Conservation (phyloP, 495 filamentous ascomycete genomes). For the Jackrogersella multiformis region DNA sequence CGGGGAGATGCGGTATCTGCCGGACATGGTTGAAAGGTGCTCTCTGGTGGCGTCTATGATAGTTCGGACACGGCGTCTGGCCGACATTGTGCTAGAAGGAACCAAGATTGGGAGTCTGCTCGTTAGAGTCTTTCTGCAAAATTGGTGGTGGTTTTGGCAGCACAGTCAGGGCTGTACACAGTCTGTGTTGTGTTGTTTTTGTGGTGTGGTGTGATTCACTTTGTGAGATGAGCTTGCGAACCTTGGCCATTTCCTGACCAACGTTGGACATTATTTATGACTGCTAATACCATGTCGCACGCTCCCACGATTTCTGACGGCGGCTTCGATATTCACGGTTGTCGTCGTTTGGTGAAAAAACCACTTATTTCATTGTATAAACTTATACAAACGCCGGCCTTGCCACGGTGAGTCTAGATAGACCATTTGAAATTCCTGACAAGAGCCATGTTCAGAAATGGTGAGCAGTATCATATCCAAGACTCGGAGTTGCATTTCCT, state of each 20-base stretch:
- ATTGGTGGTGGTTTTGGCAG: background rate
- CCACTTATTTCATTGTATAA: background rate
- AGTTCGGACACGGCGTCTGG: constrained; percentile 7
- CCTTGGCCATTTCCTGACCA: constrained; percentile 14
- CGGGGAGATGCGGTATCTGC: constrained; percentile 22
- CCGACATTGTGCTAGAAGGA: constrained; percentile 3
- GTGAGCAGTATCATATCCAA: background rate
- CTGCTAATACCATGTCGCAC: background rate
- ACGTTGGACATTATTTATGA: constrained; percentile 7
- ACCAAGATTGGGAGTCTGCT: background rate
- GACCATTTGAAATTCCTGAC: background rate
- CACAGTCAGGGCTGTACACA: background rate
- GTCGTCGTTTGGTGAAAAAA: background rate
- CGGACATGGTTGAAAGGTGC: constrained; percentile 29
- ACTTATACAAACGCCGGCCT: background rate
- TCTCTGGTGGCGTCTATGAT: constrained; percentile 18
- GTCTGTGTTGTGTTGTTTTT: background rate
- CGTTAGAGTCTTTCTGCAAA: background rate
- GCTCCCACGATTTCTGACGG: constrained; percentile 1
- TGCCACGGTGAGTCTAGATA: background rate
- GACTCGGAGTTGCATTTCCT: background rate
- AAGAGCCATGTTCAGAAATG: background rate
- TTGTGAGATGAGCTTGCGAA: constrained; percentile 3
- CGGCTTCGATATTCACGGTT: background rate
- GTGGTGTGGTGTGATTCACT: constrained; percentile 3